Conservation (phyloP, 1,139 yeast species). For the Yamadazyma trypodendri region DNA sequence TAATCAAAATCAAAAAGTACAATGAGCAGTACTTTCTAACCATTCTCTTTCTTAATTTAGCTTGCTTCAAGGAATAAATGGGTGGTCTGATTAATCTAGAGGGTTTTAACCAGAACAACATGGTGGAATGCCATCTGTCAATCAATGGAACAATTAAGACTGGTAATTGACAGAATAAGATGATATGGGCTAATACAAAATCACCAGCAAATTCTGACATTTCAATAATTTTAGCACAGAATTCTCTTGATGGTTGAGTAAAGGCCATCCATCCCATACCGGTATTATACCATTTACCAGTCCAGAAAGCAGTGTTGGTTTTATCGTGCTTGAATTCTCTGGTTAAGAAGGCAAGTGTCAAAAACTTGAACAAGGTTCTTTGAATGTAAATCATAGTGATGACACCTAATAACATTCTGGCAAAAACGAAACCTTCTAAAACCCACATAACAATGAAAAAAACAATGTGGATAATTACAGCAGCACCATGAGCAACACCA, state of each 20-base stretch:
- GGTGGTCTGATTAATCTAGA: conserved; percentile 98
- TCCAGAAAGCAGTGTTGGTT: conserved; percentile 98
- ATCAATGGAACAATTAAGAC: conserved; percentile 78
- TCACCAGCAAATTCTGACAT: conserved; percentile 97
- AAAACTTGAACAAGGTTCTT: conserved; percentile 81
- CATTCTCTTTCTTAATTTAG: conserved; percentile 97
- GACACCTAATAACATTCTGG: conserved; percentile 85
- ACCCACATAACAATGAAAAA: conserved; percentile 98
- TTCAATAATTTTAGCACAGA: conserved; percentile 90
- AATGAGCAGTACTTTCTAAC: conserved; percentile 89
- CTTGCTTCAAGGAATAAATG: conserved; percentile 94
- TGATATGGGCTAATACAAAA: conserved; percentile 85
- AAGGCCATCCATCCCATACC: conserved; percentile 95
- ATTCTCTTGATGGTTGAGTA: conserved; percentile 97
- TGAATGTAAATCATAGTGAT: conserved; percentile 83
- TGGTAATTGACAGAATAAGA: conserved; percentile 89
- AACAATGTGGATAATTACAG: conserved; percentile 79
- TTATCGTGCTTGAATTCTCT: conserved; percentile 98
- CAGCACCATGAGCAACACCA: conserved; percentile 93
- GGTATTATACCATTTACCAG: conserved; percentile 97
- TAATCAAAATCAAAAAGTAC: conserved; percentile 66
- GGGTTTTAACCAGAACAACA: conserved; percentile 99
- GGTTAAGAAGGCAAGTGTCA: conserved; percentile 78
- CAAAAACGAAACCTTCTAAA: conserved; percentile 85
- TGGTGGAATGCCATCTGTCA: conserved; percentile 97